Conservation (phyloP, 2,329 filamentous ascomycete genomes). For the Phialophora verrucosa region DNA sequence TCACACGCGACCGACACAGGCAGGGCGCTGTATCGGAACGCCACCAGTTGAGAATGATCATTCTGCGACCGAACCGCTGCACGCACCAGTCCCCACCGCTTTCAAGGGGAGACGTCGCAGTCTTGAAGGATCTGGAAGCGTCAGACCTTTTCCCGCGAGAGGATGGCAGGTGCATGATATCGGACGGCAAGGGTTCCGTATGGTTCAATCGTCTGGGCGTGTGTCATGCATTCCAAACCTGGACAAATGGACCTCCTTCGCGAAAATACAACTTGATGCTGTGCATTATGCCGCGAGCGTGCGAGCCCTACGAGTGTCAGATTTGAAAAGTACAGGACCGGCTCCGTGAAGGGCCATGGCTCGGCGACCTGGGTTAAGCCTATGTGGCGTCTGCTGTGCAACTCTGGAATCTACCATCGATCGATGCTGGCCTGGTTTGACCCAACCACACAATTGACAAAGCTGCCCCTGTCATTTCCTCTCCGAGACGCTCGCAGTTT, state of each 20-base stretch:
- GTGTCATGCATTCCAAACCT: neutral
- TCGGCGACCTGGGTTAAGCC: neutral
- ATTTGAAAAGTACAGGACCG: neutral
- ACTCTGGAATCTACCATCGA: neutral
- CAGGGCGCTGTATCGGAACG: neutral
- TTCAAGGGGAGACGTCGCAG: neutral
- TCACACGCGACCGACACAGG: neutral
- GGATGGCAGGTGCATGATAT: neutral
- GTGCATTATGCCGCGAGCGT: neutral
- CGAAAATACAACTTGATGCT: neutral
- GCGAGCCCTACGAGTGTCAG: neutral
- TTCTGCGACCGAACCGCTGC: neutral
- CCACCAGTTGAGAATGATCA: neutral
- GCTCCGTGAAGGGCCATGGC: neutral
- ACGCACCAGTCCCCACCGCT: neutral
- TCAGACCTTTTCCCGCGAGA: neutral
- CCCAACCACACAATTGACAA: neutral
- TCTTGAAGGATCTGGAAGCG: neutral
- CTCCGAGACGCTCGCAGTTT: neutral
- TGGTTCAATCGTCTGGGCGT: neutral
- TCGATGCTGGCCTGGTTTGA: neutral
- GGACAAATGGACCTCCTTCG: neutral
- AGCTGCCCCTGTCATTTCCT: neutral
- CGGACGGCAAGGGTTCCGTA: constrained; percentile 5
- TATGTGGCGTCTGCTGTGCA: neutral